Percentiles rank a stretch among this genome's conserved stretches.
Conservation (phyloP, 2,329 filamentous ascomycete species). For the Curvularia hawaiiensis region DNA sequence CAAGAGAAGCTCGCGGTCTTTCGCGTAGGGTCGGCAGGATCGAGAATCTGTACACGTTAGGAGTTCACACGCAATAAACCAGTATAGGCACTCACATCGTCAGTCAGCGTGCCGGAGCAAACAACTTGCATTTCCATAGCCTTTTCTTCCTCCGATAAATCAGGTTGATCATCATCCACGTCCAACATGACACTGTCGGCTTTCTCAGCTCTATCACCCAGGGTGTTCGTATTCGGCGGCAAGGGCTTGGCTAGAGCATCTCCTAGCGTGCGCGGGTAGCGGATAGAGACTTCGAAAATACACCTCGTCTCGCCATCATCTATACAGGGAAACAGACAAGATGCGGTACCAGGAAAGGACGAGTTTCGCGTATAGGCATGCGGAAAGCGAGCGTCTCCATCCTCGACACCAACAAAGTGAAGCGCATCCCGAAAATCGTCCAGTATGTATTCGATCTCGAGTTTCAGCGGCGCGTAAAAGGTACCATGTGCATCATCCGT, state of each 20-base stretch:
- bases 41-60: slow-evolving; percentile 57
- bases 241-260: slow-evolving; percentile 63
- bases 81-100: slow-evolving; percentile 62
- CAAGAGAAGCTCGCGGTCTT: slow-evolving; percentile 89
- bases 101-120: slow-evolving; percentile 86
- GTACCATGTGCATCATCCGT: slow-evolving; percentile 32
- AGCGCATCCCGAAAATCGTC: slow-evolving; percentile 81
- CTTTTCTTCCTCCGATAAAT: slow-evolving; percentile 76
- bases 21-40: slow-evolving; percentile 76
- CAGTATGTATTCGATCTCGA: slow-evolving; percentile 78
- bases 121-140: slow-evolving; percentile 87
- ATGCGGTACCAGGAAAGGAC: slow-evolving; percentile 76
- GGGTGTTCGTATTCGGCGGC: slow-evolving; percentile 18
- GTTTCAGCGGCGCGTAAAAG: slow-evolving; percentile 62
- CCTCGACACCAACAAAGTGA: slow-evolving; percentile 87
- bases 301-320: slow-evolving; percentile 83
- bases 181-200: slow-evolving; percentile 42
- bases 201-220: slow-evolving; percentile 32
- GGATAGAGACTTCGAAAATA: slow-evolving; percentile 87
- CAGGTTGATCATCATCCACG: slow-evolving; percentile 47
- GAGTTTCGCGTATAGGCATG: slow-evolving; percentile 90
- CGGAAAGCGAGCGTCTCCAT: slow-evolving; percentile 80
- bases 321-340: slow-evolving; percentile 89
- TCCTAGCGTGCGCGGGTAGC: slow-evolving; percentile 82
- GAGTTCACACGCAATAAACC: slow-evolving; percentile 6